Conservation (phyloP, 2,329 filamentous ascomycete genomes). For the Nigrospora oryzae region DNA sequence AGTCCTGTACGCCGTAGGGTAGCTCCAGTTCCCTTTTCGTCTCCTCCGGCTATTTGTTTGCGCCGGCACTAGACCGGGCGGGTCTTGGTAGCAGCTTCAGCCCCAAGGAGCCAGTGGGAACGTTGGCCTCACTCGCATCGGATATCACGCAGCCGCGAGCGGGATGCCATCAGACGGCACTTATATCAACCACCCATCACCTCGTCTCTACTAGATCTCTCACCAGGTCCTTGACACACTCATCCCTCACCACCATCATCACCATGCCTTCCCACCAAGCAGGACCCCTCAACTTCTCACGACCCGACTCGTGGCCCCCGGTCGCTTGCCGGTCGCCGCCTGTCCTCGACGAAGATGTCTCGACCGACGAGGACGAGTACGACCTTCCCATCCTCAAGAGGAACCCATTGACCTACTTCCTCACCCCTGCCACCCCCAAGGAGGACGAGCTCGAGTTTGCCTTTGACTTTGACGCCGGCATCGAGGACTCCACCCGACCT, state of each 20-base stretch:
- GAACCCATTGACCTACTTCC: slow-evolving; percentile 47
- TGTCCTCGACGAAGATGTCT: slow-evolving; percentile 30
- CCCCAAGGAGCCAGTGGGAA: neutral
- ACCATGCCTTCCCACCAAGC: slow-evolving; percentile 18
- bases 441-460: slow-evolving; percentile 36
- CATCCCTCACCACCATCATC: slow-evolving; percentile 5
- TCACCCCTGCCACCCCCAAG: slow-evolving; percentile 37
- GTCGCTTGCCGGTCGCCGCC: slow-evolving; percentile 39
- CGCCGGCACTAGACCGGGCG: slow-evolving; percentile 16
- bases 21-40: slow-evolving; percentile 8
- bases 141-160: neutral
- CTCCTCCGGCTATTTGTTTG: slow-evolving; percentile 8
- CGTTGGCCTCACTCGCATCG: neutral
- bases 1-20: slow-evolving; percentile 9
- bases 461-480: slow-evolving; percentile 46
- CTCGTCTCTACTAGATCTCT: neutral
- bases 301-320: slow-evolving; percentile 42
- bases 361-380: slow-evolving; percentile 33
- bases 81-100: neutral
- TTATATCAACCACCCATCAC: too few relatives aligned
- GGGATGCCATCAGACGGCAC: neutral
- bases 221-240: neutral
- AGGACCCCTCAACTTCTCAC: slow-evolving; percentile 17
- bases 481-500: slow-evolving; percentile 39
- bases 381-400: slow-evolving; percentile 33